Conservation (phyloP, 768 basidiomycete species). For the Candolleomyces aberdarensis region DNA sequence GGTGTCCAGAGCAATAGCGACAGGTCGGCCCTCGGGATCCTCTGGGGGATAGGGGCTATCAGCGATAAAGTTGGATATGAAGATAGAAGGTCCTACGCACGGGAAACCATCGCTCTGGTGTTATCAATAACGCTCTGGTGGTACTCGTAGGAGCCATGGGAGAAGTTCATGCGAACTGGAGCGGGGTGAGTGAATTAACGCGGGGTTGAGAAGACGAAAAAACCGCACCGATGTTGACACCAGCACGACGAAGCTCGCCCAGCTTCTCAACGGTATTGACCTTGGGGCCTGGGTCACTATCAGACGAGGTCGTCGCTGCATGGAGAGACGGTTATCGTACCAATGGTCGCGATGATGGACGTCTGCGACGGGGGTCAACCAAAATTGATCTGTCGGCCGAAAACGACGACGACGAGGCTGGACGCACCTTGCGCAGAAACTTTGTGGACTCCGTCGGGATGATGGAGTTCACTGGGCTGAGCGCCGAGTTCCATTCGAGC, state of each 20-base stretch:
- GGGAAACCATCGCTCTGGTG: conserved; percentile 78
- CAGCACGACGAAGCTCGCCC: conserved; percentile 77
- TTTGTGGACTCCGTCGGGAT: conserved; percentile 77
- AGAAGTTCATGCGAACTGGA: conserved; percentile 99
- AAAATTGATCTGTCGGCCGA: background rate
- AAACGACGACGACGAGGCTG: background rate
- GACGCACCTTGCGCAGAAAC: conserved; percentile 82
- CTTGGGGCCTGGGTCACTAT: conserved; percentile 70
- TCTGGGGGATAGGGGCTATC: conserved; percentile 30
- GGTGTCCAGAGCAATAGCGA: conserved; percentile 97
- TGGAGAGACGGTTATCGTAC: conserved; percentile 35
- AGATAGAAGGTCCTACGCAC: conserved; percentile 40
- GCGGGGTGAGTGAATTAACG: conserved; percentile 3
- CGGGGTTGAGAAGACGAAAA: background rate
- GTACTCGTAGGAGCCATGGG: conserved; percentile 97
- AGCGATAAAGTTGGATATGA: conserved; percentile 9
- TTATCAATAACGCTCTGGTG: conserved; percentile 99
- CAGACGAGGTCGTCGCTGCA: conserved; percentile 7
- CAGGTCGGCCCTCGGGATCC: conserved; percentile 77
- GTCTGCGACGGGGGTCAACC: conserved; percentile 53
- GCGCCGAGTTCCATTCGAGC: conserved; percentile 88
- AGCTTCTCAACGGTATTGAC: conserved; percentile 91
- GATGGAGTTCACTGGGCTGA: conserved; percentile 70
- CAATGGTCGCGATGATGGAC: conserved; percentile 97
- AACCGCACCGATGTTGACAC: conserved; percentile 92